Conservation (phyloP, 371 early-diverging fungal genomes). For the Lichtheimia ornata region DNA sequence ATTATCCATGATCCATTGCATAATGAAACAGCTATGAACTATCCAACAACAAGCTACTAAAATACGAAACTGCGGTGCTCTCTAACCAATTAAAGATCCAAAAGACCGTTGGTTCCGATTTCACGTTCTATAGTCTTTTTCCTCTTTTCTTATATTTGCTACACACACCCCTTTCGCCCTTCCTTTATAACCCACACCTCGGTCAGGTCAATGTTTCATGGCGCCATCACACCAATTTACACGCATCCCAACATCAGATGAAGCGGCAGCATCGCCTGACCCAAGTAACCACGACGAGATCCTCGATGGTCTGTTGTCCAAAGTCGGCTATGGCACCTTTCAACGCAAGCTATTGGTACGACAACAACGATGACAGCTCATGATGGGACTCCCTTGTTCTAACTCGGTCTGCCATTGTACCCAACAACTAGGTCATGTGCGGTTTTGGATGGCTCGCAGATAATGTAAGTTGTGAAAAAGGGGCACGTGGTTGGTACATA, state of each 20-base stretch:
- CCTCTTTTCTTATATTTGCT: conserved; percentile 1
- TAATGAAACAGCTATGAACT: too few species aligned
- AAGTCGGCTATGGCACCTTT: conserved; percentile 78
- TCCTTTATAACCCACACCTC: too few species aligned
- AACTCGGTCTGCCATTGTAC: neutral
- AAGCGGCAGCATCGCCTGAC: conserved; percentile 2
- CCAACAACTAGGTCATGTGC: conserved; percentile 56
- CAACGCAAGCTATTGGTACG: conserved; percentile 75
- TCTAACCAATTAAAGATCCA: too few species aligned
- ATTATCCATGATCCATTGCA: too few species aligned
- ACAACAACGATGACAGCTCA: neutral
- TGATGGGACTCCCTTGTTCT: neutral
- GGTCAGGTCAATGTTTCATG: conserved; percentile 5
- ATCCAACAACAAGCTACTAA: too few species aligned
- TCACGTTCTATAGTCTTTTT: neutral
- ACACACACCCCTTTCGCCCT: neutral
- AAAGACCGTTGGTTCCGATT: neutral
- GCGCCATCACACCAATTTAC: conserved; percentile 17
- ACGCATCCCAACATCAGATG: conserved; percentile 12
- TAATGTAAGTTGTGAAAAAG: conserved; percentile 61
- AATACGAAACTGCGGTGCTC: too few species aligned
- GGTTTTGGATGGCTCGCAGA: conserved; percentile 88
- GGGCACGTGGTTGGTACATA: conserved; percentile 1
- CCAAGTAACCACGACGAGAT: conserved; percentile 28
- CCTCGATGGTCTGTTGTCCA: conserved; percentile 63